Base-by-base conservation (phyloP, 2,329 filamentous ascomycete genomes). In the Aspergillus hortae region DNA sequence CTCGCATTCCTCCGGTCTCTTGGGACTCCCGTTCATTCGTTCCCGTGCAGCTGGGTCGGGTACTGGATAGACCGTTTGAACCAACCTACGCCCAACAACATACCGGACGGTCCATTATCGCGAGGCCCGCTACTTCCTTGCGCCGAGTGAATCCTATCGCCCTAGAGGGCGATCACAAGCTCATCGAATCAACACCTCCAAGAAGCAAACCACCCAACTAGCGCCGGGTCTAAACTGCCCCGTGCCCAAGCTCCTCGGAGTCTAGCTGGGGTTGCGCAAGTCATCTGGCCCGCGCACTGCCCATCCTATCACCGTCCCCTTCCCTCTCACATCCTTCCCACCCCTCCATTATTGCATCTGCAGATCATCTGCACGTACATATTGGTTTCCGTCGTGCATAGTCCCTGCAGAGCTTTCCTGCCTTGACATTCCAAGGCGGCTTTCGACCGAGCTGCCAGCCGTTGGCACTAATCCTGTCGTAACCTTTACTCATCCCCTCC, bases 361-460 rank as follows among this genome's bases (percentile, higher is more conserved):
- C 67, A 74, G 73, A 78, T 79, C 76, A 79, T 78, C 76, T 79
- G 77, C 76, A 78, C 73, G 71, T 68, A 72, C 54, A 58, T 56
- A 58, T 51, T 61, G 57, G 58, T 57, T 58, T 65, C 61, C 65
- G 68, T 65, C 63, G 64, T 68, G 65, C 67, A 70, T 70, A 68
- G 66, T 77, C 76, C 73, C 70, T 75, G 74, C 75, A 69, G 65
- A 59, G 58, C 48, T 56, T 61, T 60, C 49, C 60, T 56, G 51
- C 50, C 49, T 64, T 55, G 53, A 51, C 51, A 56, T 56, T 51
- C 50, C 50, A 48, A 49, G 48, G 35, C 49, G 44, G 48, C 55
- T 36, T 48, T 46, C 47, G 49, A 52, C 54, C 55, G 59, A 52
- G 51, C 55, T 54, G 35, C 46, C 44, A 40, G 41, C 46, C 42